These are phyloP conservation scores for Carnegiea gigantea DNA, from an alignment of 179 eudicot species.

Conservation along the genomic window DNA sequence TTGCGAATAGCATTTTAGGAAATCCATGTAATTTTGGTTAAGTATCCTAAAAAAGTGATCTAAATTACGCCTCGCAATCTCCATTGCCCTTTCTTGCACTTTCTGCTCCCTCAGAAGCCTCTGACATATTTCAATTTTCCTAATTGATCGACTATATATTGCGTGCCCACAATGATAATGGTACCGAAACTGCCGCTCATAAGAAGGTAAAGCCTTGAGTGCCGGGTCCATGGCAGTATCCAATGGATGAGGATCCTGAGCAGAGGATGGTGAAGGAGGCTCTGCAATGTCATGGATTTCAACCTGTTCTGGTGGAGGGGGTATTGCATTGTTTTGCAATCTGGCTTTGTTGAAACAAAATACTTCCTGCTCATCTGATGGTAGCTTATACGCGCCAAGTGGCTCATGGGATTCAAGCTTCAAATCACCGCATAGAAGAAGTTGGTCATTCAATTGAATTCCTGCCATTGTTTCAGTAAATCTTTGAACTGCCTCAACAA, in stretches of 20 bases:
- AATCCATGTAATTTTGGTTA: constrained; percentile 71
- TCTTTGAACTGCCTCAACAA: constrained; percentile 69
- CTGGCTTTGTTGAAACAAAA: constrained; percentile 79
- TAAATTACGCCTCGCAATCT: constrained; percentile 83
- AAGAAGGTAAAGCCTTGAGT: constrained; percentile 85
- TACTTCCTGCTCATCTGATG: constrained; percentile 69
- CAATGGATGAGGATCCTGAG: constrained; percentile 65
- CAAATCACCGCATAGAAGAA: constrained; percentile 78
- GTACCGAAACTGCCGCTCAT: constrained; percentile 85
- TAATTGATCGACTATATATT: constrained; percentile 53
- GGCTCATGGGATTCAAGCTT: constrained; percentile 65
- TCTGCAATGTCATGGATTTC: constrained; percentile 50
- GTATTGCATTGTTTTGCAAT: constrained; percentile 69
- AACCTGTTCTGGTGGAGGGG: constrained; percentile 63
- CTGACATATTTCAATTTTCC: constrained; percentile 55
- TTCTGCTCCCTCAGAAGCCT: constrained; percentile 74
- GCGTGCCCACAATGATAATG: constrained; percentile 84
- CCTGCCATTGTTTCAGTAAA: constrained; percentile 61
- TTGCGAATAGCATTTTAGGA: constrained; percentile 68
- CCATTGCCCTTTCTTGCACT: constrained; percentile 92
- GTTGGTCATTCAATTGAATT: constrained; percentile 71
- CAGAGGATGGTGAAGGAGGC: constrained; percentile 46
- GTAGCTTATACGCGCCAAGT: constrained; percentile 77
- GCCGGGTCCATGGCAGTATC: constrained; percentile 95
- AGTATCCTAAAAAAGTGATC: constrained; percentile 73